Conservation (phyloP, 177 flowering plant species). For the Telopea speciosissima region DNA sequence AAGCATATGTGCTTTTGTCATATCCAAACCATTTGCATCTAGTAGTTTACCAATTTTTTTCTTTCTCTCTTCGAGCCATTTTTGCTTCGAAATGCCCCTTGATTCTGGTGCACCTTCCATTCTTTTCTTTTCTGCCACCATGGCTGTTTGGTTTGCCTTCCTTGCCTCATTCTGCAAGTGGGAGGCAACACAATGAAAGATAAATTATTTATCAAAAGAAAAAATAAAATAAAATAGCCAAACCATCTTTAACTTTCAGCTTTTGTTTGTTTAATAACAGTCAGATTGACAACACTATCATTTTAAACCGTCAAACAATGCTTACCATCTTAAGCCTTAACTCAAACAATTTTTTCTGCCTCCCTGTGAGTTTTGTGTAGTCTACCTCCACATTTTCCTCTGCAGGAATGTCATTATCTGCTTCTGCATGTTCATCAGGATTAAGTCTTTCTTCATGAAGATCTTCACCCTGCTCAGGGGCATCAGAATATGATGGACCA, state of each 20-base stretch:
- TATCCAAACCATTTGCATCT: slow-evolving; percentile 88
- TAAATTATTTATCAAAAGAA: not conserved
- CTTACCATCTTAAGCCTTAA: slow-evolving; percentile 84
- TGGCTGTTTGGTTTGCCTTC: slow-evolving; percentile 84
- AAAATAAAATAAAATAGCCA: too few species aligned
- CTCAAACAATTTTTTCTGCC: slow-evolving; percentile 72
- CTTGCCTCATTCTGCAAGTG: slow-evolving; percentile 75
- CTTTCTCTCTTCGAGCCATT: slow-evolving; percentile 93
- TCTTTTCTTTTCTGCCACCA: slow-evolving; percentile 87
- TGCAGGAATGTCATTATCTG: slow-evolving; percentile 24
- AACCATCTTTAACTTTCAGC: too few species aligned
- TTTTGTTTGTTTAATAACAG: too few species aligned
- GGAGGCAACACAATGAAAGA: not conserved
- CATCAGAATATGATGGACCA: slow-evolving; percentile 11
- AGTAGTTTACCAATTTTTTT: slow-evolving; percentile 88
- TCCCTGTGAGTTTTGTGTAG: slow-evolving; percentile 54
- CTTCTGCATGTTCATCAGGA: slow-evolving; percentile 28
- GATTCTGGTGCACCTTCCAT: slow-evolving; percentile 75
- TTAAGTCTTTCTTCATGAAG: slow-evolving; percentile 22
- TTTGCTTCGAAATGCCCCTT: slow-evolving; percentile 92
- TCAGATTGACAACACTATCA: too few species aligned
- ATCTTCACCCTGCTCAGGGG: slow-evolving; percentile 22
- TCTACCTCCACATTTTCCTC: slow-evolving; percentile 36
- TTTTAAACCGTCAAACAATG: not conserved
- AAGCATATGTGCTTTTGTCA: slow-evolving; percentile 83